Evolutionary conservation across 495 filamentous ascomycete genomes (phyloP), one percentile per base, ranked within the genome.

Genomic region (Penicillium cinerascens): DNA sequence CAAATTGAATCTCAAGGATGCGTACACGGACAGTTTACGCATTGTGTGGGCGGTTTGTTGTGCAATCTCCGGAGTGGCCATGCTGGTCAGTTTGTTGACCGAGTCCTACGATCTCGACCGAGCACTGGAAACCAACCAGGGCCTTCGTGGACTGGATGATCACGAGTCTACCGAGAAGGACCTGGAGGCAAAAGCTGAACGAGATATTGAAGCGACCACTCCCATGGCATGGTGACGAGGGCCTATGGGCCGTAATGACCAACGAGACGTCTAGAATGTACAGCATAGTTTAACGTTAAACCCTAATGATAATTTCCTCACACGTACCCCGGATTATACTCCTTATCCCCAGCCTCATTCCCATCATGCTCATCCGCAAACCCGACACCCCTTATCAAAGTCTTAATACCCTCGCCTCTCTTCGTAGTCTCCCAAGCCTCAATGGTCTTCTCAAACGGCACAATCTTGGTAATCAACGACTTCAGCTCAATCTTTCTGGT

Each of bases 391-490:
- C 82, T 82, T 63, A 95, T 95, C 54, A 93, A 61, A 22, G 85
- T 84, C 82, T 96, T 96, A 59, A 93, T 92, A 13, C 88, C 89
- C 69, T 88, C 77, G 1, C 88, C 90, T 44, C 76, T 77, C 73
- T 84, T 86, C 15, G 87, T 83, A 69, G 84, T 85, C 64, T 88
- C 79, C 71, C 92, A 95, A 2, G 91, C 91, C 55, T 84, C 69
- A 62, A 88, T 83, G 5, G 87, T 88, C 47, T 89, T 73, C 63
- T 82, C 74, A 64, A 95, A 92, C 39, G 76, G 73, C 18, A 92
- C 83, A 36, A 83, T 77, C 51, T 78, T 76, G 15, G 82, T 87
- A 40, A 95, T 81, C 17, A 96, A 72, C 58, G 77, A 72, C 74
- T 86, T 87, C 33, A 95, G 81, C 49, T 81, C 79, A 18, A 96